Evolutionary conservation across 495 filamentous ascomycete species (phyloP), one percentile per base, ranked within the genome.

Genomic region (Penicillium cinerascens): DNA sequence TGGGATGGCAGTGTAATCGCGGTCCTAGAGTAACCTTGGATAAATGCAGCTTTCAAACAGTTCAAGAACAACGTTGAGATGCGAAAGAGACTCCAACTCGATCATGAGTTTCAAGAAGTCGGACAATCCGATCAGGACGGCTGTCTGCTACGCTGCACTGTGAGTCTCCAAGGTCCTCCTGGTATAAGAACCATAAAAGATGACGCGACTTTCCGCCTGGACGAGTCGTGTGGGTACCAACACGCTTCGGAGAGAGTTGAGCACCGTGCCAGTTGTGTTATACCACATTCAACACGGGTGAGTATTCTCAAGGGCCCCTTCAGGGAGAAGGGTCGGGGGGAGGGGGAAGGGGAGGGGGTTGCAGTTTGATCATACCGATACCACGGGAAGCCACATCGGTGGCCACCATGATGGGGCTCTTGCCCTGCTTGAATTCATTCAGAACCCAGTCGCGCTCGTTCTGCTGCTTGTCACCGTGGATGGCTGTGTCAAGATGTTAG

Each of bases 371-470:
- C 93, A 96, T 97, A 98, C 93, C 93, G 80, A 98, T 98, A 71
- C 92, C 92, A 76, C 93, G 83, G 27, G 93, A 95, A 44, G 93
- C 93, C 47, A 98, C 93, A 72, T 98, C 93, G 23, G 93, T 98
- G 20, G 93, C 93, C 50, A 98, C 89, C 70, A 98, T 82, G 53
- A 96, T 82, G 43, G 88, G 87, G 52, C 90, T 92, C 56, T 84
- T 81, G 75, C 93, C 92, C 59, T 90, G 91, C 85, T 97, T 98
- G 82, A 98, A 98, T 71, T 98, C 93, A 68, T 97, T 95, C 69
- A 98, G 78, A 61, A 98, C 93, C 93, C 93, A 98, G 77, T 98
- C 93, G 77, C 93, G 91, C 75, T 98, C 93, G 68, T 97, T 95
- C 69, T 98, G 93, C 65, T 96, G 92, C 78, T 98, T 98, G 81